Evolutionary conservation across 345 rosid species (phyloP), one percentile per base, ranked within the genome.

Genomic region (Pseudoturritis turrita): DNA sequence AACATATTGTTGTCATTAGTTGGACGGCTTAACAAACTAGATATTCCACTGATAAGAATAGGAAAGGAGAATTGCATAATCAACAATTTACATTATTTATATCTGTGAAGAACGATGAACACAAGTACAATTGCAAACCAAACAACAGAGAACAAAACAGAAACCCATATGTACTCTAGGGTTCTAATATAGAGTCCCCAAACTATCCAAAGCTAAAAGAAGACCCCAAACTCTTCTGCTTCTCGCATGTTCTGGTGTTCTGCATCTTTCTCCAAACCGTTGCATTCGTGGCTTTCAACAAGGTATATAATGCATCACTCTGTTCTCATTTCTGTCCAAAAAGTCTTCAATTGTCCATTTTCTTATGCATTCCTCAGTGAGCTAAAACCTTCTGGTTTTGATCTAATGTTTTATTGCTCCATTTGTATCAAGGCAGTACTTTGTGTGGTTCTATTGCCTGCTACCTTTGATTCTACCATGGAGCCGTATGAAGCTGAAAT

Each of bases 391-490:
- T 56, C 1, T 40, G 33, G 69, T 58, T 49, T 13, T 65, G 29
- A 35, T 53, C 12, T 62, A 22, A 35, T 22, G 37, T 33, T 53
- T 45, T n/a, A 6, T 47, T 3, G 29, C 5, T 28, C 41, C 55
- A 43, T 60, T 35, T 53, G 56, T 21, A 25, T 61, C 7, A 53
- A 88, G 97, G 98, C 91, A 88, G 59, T 94, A 94, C 76, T 94
- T 94, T 65, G 97, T 88, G 10, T 89, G 97, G 97, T 89, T 90
- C 74, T 91, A 87, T 83, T 88, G 97, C 83, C 74, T 91, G 78
- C 59, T 89, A 74, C 97, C 98, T 23, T 69, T 91, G 31, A 81
- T 91, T 73, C 80, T 91, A 55, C 96, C 96, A n/a, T 89, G 96
- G 97, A 86, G 86, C 83, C 82, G 72, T 3, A 87, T 94, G 92